phyloP scores from a whole-genome alignment of 768 basidiomycete species.

The Pleurotus giganteus region DNA sequence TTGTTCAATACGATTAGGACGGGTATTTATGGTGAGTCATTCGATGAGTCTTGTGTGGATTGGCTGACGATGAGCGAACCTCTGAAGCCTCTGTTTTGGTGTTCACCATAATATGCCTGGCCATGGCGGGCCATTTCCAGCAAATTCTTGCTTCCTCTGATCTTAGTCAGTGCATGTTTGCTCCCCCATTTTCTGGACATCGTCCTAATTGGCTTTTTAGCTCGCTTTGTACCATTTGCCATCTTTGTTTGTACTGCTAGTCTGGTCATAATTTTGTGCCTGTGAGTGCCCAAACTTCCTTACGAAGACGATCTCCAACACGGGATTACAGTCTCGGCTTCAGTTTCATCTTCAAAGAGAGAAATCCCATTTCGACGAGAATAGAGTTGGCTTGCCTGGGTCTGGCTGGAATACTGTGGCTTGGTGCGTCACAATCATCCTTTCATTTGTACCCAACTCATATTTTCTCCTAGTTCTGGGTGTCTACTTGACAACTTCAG shows the following conservation, averaged over 20 bases:
- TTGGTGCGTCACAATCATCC: constrained; percentile 46
- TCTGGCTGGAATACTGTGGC: constrained; percentile 74
- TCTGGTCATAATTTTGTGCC: constrained; percentile 60
- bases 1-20: constrained; percentile 69
- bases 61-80: constrained; percentile 8
- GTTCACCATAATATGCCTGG: constrained; percentile 78
- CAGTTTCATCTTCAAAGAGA: constrained; percentile 57
- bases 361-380: constrained; percentile 78
- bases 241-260: constrained; percentile 77
- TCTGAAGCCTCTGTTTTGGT: constrained; percentile 58
- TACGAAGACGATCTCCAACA: neutral
- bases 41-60: constrained; percentile 10
- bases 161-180: constrained; percentile 58
- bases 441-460: constrained; percentile 11
- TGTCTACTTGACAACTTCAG: constrained; percentile 69
- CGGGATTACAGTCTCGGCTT: constrained; percentile 52
- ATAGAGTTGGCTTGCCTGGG: constrained; percentile 73
- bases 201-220: constrained; percentile 34
- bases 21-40: constrained; percentile 60
- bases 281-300: constrained; percentile 44
- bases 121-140: constrained; percentile 78
- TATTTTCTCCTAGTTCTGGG: constrained; percentile 58
- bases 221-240: constrained; percentile 85
- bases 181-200: constrained; percentile 2
- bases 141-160: constrained; percentile 68